A percentile compares a stretch with the other conserved stretches of the same genome.
Conservation (phyloP, 2,329 filamentous ascomycete genomes). For the Coniochaeta ligniaria region DNA sequence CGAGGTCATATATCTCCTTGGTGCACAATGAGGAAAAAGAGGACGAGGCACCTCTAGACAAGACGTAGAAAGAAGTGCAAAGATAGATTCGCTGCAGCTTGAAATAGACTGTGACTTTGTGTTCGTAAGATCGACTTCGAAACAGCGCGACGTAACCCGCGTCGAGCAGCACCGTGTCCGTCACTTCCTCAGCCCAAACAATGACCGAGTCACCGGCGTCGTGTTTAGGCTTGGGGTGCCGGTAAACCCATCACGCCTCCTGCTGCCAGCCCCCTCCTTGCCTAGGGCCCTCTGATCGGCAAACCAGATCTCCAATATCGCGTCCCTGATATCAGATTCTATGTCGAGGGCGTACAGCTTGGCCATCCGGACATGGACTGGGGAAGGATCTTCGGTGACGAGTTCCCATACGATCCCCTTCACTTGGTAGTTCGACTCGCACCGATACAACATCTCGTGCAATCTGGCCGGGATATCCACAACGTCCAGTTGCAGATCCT, state of each 20-base stretch:
- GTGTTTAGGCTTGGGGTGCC: background rate
- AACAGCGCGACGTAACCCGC: too few species aligned
- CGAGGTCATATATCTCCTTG: too few species aligned
- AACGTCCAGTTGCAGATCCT: slow-evolving; percentile 13
- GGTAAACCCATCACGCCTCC: background rate
- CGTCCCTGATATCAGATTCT: slow-evolving; percentile 9
- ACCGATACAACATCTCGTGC: slow-evolving; percentile 14
- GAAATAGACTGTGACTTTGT: too few species aligned
- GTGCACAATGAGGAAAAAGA: too few species aligned
- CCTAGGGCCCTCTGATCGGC: slow-evolving; percentile 11
- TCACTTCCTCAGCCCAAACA: too few species aligned
- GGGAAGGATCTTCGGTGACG: slow-evolving; percentile 3
- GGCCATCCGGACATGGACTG: slow-evolving; percentile 8
- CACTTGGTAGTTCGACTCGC: slow-evolving; percentile 12
- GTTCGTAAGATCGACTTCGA: too few species aligned
- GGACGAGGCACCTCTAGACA: too few species aligned
- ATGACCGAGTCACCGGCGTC: background rate
- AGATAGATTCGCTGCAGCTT: too few species aligned
- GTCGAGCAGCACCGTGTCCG: too few species aligned
- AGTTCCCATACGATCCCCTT: slow-evolving; percentile 14
- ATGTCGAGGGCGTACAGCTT: slow-evolving; percentile 9
- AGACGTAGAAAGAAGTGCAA: too few species aligned
- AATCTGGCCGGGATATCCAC: slow-evolving; percentile 11
- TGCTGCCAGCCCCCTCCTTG: background rate
- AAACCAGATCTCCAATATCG: slow-evolving; percentile 17